Base-by-base conservation (phyloP, 2,329 filamentous ascomycete genomes). In the Stachybotrys chartarum region DNA sequence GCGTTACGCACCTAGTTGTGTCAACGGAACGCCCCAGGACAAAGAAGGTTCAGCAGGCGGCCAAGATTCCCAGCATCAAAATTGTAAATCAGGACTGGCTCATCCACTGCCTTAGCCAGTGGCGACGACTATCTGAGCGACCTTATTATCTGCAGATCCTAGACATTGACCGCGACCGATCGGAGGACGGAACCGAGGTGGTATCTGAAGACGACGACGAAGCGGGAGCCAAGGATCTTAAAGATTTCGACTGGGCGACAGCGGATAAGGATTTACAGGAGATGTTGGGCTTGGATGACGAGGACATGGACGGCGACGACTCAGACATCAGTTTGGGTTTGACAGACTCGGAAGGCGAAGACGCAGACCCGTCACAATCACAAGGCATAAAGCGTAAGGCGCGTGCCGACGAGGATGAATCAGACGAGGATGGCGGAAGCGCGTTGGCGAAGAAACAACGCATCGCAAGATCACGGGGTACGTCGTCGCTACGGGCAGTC, bases 11-110 rank as follows among this genome's bases (percentile, higher is more conserved):
- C 68, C 79, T 92, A 6, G 87, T 92, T 3, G 85, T 88, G 8
- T 86, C 83, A 53, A 84, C 83, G 17, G 78, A 82, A 16, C 79
- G 87, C 30, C 88, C 88, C 35, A 85, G 92, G 24, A 97, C 94
- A 0, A 87, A 90, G 54, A 99, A 99, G 72, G 91, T 97, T 48
- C 87, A 90, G 51, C 87, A 92, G 70, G 94, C 94, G 0, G 86
- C 89, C 14, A 84, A 86, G 59, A 88, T 91, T 55, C 78, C 87
- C 0, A 83, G 84, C 53, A 89, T 97, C 70, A 92, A 91, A 68
- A 96, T 99, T 56, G 94, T 99, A 51, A 91, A 87, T 62, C 88
- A 91, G 54, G 85, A 90, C 64, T 99, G 94, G 94, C 83, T 99
- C 32, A 80, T 86, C 35, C 88, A 92, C 61, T 95, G 87, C 55